Conservation (phyloP, 169 alveolate genomes). For the Plasmodium berghei region DNA sequence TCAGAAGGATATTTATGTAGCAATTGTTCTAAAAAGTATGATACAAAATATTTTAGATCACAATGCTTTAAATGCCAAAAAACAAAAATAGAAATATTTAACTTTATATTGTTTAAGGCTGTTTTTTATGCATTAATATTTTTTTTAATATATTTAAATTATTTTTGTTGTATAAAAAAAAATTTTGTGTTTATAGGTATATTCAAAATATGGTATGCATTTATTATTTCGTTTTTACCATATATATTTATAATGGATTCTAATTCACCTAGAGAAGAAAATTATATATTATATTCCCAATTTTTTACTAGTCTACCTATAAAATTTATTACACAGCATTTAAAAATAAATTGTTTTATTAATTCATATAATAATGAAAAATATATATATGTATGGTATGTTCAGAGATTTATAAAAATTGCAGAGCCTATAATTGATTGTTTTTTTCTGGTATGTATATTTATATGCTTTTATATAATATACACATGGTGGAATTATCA, state of each 20-base stretch:
- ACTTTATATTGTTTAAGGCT: constrained; percentile 22
- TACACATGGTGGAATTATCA: constrained; percentile 33
- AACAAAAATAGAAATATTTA: constrained; percentile 37
- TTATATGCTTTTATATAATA: constrained; percentile 17
- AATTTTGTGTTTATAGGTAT: constrained; percentile 65
- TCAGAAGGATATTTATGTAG: constrained; percentile 85
- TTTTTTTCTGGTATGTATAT: constrained; percentile 2
- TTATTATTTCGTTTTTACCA: constrained; percentile 68
- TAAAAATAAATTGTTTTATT: constrained; percentile 57
- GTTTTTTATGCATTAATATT: constrained; percentile 47
- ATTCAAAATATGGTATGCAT: constrained; percentile 74
- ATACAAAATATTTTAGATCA: constrained; percentile 39
- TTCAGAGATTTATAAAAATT: constrained; percentile 71
- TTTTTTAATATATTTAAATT: constrained; percentile 65
- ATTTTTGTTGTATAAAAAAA: constrained; percentile 69
- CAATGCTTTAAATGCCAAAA: constrained; percentile 58
- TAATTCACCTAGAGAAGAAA: not conserved
- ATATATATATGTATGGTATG: constrained; percentile 65
- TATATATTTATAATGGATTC: constrained; percentile 37
- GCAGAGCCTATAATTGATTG: constrained; percentile 76
- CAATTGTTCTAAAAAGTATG: constrained; percentile 73
- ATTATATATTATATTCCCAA: constrained; percentile 36
- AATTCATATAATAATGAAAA: constrained; percentile 18
- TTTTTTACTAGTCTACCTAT: constrained; percentile 52
- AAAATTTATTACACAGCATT: constrained; percentile 34